Percentiles rank a stretch among this genome's conserved stretches.
These are phyloP conservation scores for Melampsora larici-populina DNA, from an alignment of 1,284 basidiomycete genomes.

Conservation along the genomic window DNA sequence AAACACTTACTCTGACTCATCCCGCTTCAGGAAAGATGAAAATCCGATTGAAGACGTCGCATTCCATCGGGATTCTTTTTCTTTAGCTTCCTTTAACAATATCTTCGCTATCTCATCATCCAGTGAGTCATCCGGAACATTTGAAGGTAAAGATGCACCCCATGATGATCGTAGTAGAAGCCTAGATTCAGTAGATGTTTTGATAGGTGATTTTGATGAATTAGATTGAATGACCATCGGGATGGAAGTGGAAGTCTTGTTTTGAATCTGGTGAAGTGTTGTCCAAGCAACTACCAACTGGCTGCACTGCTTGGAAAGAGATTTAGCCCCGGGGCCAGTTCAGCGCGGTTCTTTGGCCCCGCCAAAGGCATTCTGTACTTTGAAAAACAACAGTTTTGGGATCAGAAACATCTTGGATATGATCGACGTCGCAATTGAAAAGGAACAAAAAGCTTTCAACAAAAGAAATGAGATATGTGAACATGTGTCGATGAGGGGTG, in stretches of 20 bases:
- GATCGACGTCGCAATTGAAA: too few species aligned
- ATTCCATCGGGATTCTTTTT: neutral
- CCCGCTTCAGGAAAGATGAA: neutral
- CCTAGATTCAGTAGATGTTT: neutral
- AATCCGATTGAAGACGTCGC: neutral
- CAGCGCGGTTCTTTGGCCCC: too few species aligned
- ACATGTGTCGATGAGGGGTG: too few species aligned
- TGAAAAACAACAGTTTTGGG: too few species aligned
- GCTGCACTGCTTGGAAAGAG: too few species aligned
- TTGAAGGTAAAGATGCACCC: neutral
- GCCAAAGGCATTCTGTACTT: too few species aligned
- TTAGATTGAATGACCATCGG: neutral
- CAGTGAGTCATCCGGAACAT: neutral
- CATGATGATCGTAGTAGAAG: neutral
- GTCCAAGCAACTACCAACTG: too few species aligned
- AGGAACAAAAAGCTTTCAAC: too few species aligned
- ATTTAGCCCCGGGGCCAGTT: too few species aligned
- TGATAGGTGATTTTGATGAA: neutral
- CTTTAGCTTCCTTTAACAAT: constrained; percentile 2
- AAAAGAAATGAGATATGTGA: too few species aligned
- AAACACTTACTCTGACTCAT: neutral
- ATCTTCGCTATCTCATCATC: constrained; percentile 1
- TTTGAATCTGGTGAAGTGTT: neutral
- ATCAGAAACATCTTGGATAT: too few species aligned
- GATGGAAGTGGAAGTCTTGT: neutral